Conservation (phyloP, 2,329 filamentous ascomycete genomes). For the Iodosphaeria phyllophila region DNA sequence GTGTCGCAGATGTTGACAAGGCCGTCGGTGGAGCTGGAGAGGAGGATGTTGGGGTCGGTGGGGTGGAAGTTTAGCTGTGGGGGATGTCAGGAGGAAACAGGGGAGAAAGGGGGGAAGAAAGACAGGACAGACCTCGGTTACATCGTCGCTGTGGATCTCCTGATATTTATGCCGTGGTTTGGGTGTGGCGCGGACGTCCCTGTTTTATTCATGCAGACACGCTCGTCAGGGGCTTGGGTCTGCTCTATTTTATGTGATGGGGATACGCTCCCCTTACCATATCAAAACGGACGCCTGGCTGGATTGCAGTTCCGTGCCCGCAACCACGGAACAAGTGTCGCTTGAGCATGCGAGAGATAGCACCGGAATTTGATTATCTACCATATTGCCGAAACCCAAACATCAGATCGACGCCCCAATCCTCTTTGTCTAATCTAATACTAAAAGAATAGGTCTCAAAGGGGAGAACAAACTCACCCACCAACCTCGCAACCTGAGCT, state of each 20-base stretch:
- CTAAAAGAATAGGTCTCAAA: conserved; percentile 1
- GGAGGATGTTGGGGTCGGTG: conserved; percentile 36
- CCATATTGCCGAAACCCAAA: too few species aligned
- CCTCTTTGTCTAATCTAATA: not conserved
- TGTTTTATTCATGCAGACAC: conserved; percentile 10
- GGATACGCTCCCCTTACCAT: conserved; percentile 33
- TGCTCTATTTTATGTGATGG: conserved; percentile 1
- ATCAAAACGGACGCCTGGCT: conserved; percentile 40
- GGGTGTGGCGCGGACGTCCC: conserved; percentile 36
- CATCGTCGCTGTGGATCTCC: conserved; percentile 49
- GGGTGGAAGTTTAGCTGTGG: conserved; percentile 46
- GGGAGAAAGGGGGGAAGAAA: not conserved
- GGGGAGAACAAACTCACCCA: conserved; percentile 22
- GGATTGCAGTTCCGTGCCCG: conserved; percentile 54
- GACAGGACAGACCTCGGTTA: conserved; percentile 30
- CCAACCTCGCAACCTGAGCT: conserved; percentile 23
- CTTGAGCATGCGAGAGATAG: conserved; percentile 45
- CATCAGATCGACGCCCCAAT: not conserved
- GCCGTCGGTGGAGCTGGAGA: conserved; percentile 66
- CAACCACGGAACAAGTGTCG: conserved; percentile 40
- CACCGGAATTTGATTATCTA: conserved; percentile 31
- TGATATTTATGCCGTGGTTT: conserved; percentile 33
- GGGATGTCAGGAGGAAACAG: conserved; percentile 9
- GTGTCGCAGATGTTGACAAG: conserved; percentile 64
- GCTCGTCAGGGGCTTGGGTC: not conserved